These are phyloP conservation scores for Somion occarium DNA, from an alignment of 1,284 basidiomycete species.

Conservation along the genomic window DNA sequence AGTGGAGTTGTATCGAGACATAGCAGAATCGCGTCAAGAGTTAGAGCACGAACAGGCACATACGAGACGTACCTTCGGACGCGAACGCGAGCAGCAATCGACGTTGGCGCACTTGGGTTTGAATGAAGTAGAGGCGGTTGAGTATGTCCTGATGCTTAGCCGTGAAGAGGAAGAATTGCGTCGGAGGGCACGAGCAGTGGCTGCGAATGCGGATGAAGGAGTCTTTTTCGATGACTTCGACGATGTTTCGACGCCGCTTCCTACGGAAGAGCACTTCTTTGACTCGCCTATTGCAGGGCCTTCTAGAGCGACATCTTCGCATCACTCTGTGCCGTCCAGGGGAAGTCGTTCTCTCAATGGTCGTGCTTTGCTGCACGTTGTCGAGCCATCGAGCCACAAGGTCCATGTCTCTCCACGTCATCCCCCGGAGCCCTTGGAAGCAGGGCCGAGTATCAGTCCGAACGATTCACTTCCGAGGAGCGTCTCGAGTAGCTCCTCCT, in stretches of 20 bases:
- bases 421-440: conserved; percentile 31
- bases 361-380: conserved; percentile 11
- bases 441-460: conserved; percentile 23
- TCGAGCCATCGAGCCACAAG: conserved; percentile 18
- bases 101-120: conserved; percentile 64
- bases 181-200: conserved; percentile 15
- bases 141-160: conserved; percentile 83
- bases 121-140: conserved; percentile 73
- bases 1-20: conserved; percentile 61
- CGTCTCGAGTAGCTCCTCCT: background rate
- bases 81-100: conserved; percentile 52
- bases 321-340: conserved; percentile 6
- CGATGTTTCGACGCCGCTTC: conserved; percentile 29
- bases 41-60: conserved; percentile 44
- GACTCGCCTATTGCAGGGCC: conserved; percentile 9
- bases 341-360: background rate
- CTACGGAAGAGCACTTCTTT: conserved; percentile 18
- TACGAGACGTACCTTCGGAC: conserved; percentile 34
- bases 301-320: conserved; percentile 11
- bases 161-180: conserved; percentile 61
- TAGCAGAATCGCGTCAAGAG: conserved; percentile 53
- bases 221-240: conserved; percentile 58
- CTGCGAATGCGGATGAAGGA: conserved; percentile 38
- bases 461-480: background rate
- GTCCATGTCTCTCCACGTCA: conserved; percentile 33